These are phyloP conservation scores for Camillea tinctor DNA, from an alignment of 2,329 filamentous ascomycete genomes.

Conservation along the genomic window DNA sequence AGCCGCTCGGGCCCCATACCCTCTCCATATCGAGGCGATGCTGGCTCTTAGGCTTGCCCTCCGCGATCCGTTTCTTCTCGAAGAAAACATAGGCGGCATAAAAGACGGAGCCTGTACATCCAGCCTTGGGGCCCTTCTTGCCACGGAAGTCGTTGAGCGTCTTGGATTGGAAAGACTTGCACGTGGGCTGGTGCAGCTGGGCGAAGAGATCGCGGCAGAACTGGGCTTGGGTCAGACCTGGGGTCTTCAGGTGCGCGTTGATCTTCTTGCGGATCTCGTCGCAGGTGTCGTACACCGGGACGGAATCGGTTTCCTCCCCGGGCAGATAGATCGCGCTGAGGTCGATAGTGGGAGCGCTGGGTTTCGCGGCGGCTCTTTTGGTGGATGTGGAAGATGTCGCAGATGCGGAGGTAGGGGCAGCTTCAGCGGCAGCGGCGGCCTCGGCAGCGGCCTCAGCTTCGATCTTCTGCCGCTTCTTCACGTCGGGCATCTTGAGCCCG, in stretches of 20 bases:
- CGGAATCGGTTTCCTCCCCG: conserved; percentile 40
- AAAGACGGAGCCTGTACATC: conserved; percentile 46
- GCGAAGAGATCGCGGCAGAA: conserved; percentile 44
- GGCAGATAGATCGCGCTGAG: conserved; percentile 41
- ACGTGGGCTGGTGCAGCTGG: conserved; percentile 33
- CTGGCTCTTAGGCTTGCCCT: conserved; percentile 52
- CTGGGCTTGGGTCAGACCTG: conserved; percentile 46
- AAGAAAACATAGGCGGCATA: conserved; percentile 59
- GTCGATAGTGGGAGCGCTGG: conserved; percentile 26
- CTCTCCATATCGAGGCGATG: conserved; percentile 49
- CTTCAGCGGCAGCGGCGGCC: neutral
- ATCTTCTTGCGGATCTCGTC: conserved; percentile 58
- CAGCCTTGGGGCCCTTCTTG: conserved; percentile 45
- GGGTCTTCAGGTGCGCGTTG: conserved; percentile 43
- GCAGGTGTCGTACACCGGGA: conserved; percentile 54
- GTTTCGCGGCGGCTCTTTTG: conserved; percentile 1
- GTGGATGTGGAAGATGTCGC: neutral
- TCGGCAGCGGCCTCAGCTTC: conserved; percentile 1
- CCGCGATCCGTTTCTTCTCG: conserved; percentile 53
- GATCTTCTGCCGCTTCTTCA: conserved; percentile 15
- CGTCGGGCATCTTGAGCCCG: conserved; percentile 20
- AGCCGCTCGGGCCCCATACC: conserved; percentile 10
- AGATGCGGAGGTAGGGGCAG: neutral
- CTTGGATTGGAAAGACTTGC: conserved; percentile 31
- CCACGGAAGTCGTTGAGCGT: conserved; percentile 49